Evolutionary conservation across 208 protist species (phyloP).

Genomic region (Acanthamoeba divionensis): DNA sequence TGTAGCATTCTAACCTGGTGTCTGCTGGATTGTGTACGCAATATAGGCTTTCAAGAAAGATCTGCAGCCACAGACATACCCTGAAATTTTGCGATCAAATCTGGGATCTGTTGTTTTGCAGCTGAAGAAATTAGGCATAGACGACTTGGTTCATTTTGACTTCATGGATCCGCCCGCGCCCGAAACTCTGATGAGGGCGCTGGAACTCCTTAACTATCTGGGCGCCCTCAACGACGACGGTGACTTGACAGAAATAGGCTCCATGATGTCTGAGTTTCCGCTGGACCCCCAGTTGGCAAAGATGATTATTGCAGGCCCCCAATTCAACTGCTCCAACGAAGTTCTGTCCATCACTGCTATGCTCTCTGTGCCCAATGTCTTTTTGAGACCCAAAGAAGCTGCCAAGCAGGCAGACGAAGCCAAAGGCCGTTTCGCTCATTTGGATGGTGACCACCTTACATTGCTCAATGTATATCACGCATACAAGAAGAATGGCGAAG

Average conservation of each 20-base stretch:
- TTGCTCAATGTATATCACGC: conserved; percentile 90
- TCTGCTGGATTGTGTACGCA: conserved; percentile 62
- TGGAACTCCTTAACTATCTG: conserved; percentile 96
- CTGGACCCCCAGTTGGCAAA: conserved; percentile 97
- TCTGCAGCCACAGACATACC: conserved; percentile 84
- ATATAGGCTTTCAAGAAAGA: conserved; percentile 79
- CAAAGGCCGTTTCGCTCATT: conserved; percentile 78
- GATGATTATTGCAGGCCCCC: conserved; percentile 69
- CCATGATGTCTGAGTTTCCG: conserved; percentile 98
- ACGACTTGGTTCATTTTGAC: conserved; percentile 93
- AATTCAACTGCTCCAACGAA: conserved; percentile 84
- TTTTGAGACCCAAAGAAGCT: conserved; percentile 92
- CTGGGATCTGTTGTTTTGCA: conserved; percentile 83
- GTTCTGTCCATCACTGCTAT: conserved; percentile 79
- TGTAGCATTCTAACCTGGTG: neutral
- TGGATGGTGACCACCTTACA: conserved; percentile 88
- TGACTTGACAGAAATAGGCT: conserved; percentile 91
- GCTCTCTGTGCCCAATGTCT: conserved; percentile 91
- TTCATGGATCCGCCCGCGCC: conserved; percentile 93
- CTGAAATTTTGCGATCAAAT: conserved; percentile 88
- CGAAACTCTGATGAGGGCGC: conserved; percentile 88
- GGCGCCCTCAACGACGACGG: conserved; percentile 97
- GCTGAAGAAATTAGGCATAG: conserved; percentile 95
- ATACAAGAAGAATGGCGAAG: conserved; percentile 73
- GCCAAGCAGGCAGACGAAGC: conserved; percentile 82